Percentiles rank a stretch among this genome's conserved stretches.
Conservation (phyloP, 495 filamentous ascomycete genomes). For the Penicillium robsamsonii region DNA sequence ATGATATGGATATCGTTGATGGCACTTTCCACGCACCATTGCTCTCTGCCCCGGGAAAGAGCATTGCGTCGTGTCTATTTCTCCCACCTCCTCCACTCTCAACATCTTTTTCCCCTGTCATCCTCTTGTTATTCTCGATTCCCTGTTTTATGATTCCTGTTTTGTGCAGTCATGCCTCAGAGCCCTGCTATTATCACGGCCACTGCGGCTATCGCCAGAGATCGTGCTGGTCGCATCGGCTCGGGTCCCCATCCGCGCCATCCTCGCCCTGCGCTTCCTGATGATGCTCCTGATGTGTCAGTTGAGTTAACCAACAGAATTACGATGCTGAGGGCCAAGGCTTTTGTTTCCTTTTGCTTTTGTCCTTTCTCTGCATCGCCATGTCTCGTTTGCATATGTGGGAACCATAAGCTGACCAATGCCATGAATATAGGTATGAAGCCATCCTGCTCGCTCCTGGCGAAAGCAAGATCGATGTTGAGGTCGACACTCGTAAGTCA, state of each 20-base stretch:
- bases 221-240: constrained; percentile 16
- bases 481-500: constrained; percentile 77
- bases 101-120: not conserved
- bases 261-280: not conserved
- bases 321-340: not conserved
- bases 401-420: constrained; percentile 3
- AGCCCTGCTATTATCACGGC: constrained; percentile 1
- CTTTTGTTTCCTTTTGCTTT: not conserved
- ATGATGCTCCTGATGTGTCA: constrained; percentile 24
- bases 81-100: not conserved
- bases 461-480: constrained; percentile 89
- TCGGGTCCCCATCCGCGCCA: constrained; percentile 6
- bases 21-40: not conserved
- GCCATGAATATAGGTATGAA: constrained; percentile 66
- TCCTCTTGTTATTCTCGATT: not conserved
- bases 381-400: not conserved
- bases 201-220: constrained; percentile 16
- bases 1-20: not conserved
- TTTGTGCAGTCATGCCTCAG: not conserved
- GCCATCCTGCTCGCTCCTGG: constrained; percentile 79
- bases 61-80: not conserved
- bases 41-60: not conserved
- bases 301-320: constrained; percentile 3
- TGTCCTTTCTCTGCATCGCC: not conserved
- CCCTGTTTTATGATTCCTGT: not conserved